Conservation (phyloP, 1,284 basidiomycete species). For the Pseudozyma thailandica region DNA sequence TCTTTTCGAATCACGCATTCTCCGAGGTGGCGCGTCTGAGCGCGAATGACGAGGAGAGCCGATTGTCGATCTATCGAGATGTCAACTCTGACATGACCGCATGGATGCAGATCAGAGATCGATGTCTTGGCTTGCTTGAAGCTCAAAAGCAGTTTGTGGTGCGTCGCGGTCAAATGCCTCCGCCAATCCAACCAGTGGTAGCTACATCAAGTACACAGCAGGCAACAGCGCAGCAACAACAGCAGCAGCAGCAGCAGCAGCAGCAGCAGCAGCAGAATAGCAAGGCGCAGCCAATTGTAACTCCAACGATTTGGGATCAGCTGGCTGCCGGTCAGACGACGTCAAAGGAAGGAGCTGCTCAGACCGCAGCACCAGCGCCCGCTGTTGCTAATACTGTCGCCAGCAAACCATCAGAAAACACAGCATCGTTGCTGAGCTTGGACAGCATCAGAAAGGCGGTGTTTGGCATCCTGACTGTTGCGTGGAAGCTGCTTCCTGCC, state of each 20-base stretch:
- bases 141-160: slow-evolving; percentile 32
- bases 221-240: slow-evolving; percentile 1
- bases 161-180: slow-evolving; percentile 6
- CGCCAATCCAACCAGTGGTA: not conserved
- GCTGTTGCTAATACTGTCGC: not conserved
- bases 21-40: slow-evolving; percentile 45
- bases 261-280: slow-evolving; percentile 22
- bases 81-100: slow-evolving; percentile 47
- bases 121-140: slow-evolving; percentile 40
- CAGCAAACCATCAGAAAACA: slow-evolving; percentile 1
- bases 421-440: slow-evolving; percentile 10
- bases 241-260: not conserved
- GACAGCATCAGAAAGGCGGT: slow-evolving; percentile 1
- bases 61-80: slow-evolving; percentile 45
- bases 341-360: slow-evolving; percentile 9
- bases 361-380: not conserved
- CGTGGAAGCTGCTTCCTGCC: slow-evolving; percentile 26
- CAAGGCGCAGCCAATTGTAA: slow-evolving; percentile 3
- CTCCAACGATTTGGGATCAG: slow-evolving; percentile 36
- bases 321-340: slow-evolving; percentile 30
- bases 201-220: not conserved
- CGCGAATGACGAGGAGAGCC: slow-evolving; percentile 22
- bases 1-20: slow-evolving; percentile 56
- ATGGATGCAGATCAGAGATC: slow-evolving; percentile 37
- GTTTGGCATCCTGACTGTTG: slow-evolving; percentile 2